phyloP scores from a whole-genome alignment of 306 rosid species.

The Luffa acutangula region DNA sequence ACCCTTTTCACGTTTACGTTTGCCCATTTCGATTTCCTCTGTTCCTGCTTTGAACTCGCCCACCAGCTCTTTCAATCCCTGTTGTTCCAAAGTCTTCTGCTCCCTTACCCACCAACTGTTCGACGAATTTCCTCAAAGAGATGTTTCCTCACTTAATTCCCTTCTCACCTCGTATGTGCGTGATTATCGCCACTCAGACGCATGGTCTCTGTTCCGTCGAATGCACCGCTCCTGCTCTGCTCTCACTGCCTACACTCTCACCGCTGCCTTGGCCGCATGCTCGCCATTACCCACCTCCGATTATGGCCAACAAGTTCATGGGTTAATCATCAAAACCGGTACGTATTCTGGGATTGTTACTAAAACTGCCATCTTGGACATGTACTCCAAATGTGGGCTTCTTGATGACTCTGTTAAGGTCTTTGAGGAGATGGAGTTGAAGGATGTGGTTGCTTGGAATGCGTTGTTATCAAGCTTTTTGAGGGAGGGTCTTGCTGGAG shows the following conservation, averaged over 20 bases:
- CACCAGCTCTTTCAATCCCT: background rate
- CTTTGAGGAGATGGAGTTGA: conserved; percentile 44
- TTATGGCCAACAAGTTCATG: conserved; percentile 37
- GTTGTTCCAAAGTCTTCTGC: background rate
- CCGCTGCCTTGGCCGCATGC: conserved; percentile 37
- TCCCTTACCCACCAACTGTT: conserved; percentile 15
- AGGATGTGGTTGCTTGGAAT: conserved; percentile 58
- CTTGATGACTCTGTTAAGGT: conserved; percentile 26
- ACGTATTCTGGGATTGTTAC: conserved; percentile 28
- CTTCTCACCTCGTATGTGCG: conserved; percentile 30
- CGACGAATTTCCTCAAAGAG: conserved; percentile 25
- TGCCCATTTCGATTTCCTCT: background rate
- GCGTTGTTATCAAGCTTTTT: conserved; percentile 33
- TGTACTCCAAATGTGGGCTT: conserved; percentile 41
- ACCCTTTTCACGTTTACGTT: background rate
- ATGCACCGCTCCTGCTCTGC: conserved; percentile 22
- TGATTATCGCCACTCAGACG: conserved; percentile 12
- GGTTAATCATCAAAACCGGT: conserved; percentile 34
- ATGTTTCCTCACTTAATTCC: conserved; percentile 28
- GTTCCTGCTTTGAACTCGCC: background rate
- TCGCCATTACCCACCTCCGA: conserved; percentile 15
- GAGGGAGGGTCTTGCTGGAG: conserved; percentile 27
- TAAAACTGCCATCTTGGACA: conserved; percentile 40
- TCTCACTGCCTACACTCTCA: conserved; percentile 32
- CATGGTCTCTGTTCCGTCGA: conserved; percentile 30